Base-by-base conservation (phyloP, 352 stramenopile genomes). In the Phytophthora ramorum region DNA sequence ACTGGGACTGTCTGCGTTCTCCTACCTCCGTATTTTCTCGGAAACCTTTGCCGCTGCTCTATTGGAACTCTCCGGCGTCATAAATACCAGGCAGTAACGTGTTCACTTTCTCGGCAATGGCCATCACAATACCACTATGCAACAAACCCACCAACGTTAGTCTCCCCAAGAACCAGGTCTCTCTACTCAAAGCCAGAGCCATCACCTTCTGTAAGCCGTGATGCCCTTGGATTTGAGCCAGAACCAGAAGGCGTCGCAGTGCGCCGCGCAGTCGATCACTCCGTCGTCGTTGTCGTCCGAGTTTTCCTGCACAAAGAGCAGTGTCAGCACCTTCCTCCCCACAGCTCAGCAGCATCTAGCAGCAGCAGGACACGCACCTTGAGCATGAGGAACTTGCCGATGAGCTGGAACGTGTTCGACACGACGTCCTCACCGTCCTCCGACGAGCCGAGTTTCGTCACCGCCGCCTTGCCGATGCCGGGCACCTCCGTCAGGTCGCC, bases 321-420 rank as follows among this genome's bases (percentile, higher is more conserved):
- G 8, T n/a, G 41, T 59, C 4, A 63, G 35, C 38, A 47, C 8
- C 43, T 19, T 12, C 7, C 5, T 26, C 13, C 9, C 34, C n/a
- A 13, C 22, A 24, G 22, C 1, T 24, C 3, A 24, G 3, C 22
- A 3, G 19, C 38, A 7, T 37, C 20, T 16, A 41, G 24, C 13
- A 52, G 17, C 28, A 26, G 0, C 12, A 34, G 10, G 44, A 24
- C 1, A 37, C 79, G 44, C 50, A 92, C 83, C 81, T 95, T 95
- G 35, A 96, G 82, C 79, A 93, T 76, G 34, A 95, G 73, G 61
- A 95, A 93, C 69, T 99, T 98, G 75, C 96, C 97, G 67, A 99
- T 97, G 30, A 99, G 87, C 74, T 99, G 96, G 82, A 98, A 99
- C n/a, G 97, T 99, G 86, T 98, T 99, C 34, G 89, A 95, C 48